Conservation (phyloP, 805 yeast species). For the Kuraishia floccosa region DNA sequence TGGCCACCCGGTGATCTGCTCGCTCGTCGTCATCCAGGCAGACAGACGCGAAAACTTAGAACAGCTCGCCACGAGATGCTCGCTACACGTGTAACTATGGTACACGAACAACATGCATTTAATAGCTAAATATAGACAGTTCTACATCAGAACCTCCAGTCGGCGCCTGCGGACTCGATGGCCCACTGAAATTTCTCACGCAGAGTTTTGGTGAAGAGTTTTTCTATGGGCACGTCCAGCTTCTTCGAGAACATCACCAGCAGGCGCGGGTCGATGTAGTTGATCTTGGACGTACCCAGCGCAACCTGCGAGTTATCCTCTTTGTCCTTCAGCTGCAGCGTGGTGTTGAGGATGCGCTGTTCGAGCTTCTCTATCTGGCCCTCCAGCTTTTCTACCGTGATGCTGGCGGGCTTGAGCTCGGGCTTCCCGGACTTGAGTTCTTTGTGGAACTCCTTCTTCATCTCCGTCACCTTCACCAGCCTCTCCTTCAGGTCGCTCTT, state of each 20-base stretch:
- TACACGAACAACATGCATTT: too few species aligned
- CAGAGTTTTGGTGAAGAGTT: constrained; percentile 80
- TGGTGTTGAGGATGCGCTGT: constrained; percentile 54
- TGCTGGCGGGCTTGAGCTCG: constrained; percentile 36
- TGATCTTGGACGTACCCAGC: constrained; percentile 84
- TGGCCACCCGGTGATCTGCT: too few species aligned
- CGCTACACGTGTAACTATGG: too few species aligned
- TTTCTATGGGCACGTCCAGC: constrained; percentile 83
- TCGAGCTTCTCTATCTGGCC: constrained; percentile 64
- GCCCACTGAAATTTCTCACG: constrained; percentile 96
- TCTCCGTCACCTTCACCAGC: constrained; percentile 41
- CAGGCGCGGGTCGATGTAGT: constrained; percentile 90
- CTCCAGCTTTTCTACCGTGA: constrained; percentile 56
- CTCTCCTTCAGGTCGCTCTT: constrained; percentile 49
- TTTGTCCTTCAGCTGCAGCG: constrained; percentile 76
- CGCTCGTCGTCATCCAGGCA: too few species aligned
- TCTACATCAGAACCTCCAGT: constrained; percentile 57
- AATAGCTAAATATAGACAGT: too few species aligned
- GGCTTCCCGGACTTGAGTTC: constrained; percentile 53
- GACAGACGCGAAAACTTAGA: too few species aligned
- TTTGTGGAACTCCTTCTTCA: constrained; percentile 34
- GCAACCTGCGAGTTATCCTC: constrained; percentile 94
- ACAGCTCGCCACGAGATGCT: too few species aligned
- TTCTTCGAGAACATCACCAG: constrained; percentile 84
- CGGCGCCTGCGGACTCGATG: constrained; percentile 75